These are phyloP conservation scores for Kwoniella sp. DNA, from an alignment of 768 basidiomycete species.

Conservation along the genomic window DNA sequence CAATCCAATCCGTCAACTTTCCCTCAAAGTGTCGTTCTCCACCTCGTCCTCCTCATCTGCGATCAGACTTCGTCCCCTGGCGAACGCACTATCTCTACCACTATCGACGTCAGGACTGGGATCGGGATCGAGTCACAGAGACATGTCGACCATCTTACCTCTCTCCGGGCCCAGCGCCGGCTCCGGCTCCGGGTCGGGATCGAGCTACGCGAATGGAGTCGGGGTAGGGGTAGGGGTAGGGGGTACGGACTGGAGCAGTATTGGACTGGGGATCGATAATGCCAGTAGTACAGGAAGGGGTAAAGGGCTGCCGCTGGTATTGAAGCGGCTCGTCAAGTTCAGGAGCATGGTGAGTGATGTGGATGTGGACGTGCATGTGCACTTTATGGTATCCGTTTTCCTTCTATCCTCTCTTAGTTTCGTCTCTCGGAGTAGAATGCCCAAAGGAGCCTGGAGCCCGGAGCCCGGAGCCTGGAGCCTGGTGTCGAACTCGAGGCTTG, in stretches of 20 bases:
- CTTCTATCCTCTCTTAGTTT: neutral
- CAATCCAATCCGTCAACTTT: too few species aligned
- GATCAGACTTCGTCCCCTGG: conserved; percentile 2
- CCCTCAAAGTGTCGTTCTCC: neutral
- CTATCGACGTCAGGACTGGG: neutral
- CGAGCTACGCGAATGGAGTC: neutral
- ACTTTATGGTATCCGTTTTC: neutral
- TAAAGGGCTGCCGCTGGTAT: conserved; percentile 72
- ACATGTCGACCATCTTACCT: conserved; percentile 1
- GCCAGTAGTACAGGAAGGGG: neutral
- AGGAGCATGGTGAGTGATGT: conserved; percentile 82
- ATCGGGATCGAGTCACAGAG: too few species aligned
- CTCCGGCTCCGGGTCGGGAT: neutral
- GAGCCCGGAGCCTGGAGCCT: too few species aligned
- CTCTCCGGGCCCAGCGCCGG: neutral
- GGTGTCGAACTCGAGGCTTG: too few species aligned
- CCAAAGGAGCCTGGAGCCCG: too few species aligned
- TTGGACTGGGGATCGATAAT: neutral
- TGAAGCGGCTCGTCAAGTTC: conserved; percentile 75
- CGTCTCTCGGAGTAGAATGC: too few species aligned
- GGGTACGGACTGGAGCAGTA: neutral
- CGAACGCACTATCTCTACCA: neutral
- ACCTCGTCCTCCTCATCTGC: neutral
- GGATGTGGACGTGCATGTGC: too few species aligned
- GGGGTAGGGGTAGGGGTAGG: neutral